Base-by-base conservation (phyloP, 371 early-diverging fungal genomes). In the Dichotomocladium elegans region DNA sequence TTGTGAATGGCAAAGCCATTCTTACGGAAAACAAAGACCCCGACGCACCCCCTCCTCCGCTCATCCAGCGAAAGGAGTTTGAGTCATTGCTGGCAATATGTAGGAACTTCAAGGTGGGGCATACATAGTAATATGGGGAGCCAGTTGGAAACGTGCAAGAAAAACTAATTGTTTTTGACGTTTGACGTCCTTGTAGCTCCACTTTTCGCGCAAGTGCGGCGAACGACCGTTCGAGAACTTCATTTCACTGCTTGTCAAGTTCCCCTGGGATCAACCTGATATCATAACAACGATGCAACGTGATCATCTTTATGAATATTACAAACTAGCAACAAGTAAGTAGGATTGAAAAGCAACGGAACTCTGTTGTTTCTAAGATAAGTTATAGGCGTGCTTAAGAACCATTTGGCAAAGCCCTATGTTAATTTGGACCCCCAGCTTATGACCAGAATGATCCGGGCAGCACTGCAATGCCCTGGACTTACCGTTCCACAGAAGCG, bases 201-300 rank as follows among this genome's bases (percentile, higher is more conserved):
- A 83, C 56, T 82, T 76, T 50, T 79, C 81, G 30, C 73, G 84
- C 41, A 83, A 81, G 41, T 83, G 84, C 47, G 78, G 79, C 2
- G 78, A 82, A 46, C 64, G 88, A 1, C 86, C 88, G 0, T 85
- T 83, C 52, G 86, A 87, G 47, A 82, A 81, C 50, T 74, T 87
- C 28, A 78, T 87, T 28, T 78, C 82, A 0, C 77, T 84, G 14
- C 33, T 84, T 3, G 55, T 67, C 34, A 84, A 86, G 51, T 76
- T 82, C 15, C 84, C 86, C 3, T 85, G 83, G 84, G 78, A 84
- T 33, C 67, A 76, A 34, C 66, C 74, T 0, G 53, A 73, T 3
- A 60, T 70, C 4, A 63, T 84, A 15, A 61, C 74, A 0, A 79
- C 79, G 0, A 55, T 83, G 22, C 87, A 87, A 41, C 63, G 87